Percentiles rank a stretch among this genome's conserved stretches.
Conservation (phyloP, 371 early-diverging fungal species). For the Basidiobolus heterosporus region DNA sequence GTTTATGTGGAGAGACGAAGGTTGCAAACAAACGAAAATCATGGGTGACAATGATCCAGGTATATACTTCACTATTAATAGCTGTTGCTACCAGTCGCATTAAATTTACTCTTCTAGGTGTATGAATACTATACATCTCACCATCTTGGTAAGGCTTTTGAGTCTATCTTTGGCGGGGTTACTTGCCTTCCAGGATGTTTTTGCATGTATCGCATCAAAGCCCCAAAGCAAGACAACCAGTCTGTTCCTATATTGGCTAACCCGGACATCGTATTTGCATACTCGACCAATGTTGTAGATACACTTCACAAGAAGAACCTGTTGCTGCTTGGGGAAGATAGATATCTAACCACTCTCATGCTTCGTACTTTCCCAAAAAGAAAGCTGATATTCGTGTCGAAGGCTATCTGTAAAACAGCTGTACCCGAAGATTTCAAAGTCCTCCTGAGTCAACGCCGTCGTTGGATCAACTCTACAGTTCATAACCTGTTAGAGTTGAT, state of each 20-base stretch:
- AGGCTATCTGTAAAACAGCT: slow-evolving; percentile 66
- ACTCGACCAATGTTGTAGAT: slow-evolving; percentile 77
- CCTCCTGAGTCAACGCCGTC: slow-evolving; percentile 67
- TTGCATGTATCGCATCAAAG: slow-evolving; percentile 75
- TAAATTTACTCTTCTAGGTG: slow-evolving; percentile 28
- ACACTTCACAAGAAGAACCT: slow-evolving; percentile 93
- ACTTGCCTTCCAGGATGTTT: slow-evolving; percentile 96
- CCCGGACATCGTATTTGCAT: slow-evolving; percentile 62
- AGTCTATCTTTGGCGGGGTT: slow-evolving; percentile 90
- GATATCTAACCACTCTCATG: slow-evolving; percentile 88
- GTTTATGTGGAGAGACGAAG: slow-evolving; percentile 72
- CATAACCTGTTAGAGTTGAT: slow-evolving; percentile 84
- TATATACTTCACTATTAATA: slow-evolving; percentile 10
- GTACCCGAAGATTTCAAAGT: slow-evolving; percentile 69
- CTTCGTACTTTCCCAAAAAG: slow-evolving; percentile 81
- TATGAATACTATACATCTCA: slow-evolving; percentile 96
- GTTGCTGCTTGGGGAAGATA: slow-evolving; percentile 87
- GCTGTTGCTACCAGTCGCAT: no score
- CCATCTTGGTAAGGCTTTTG: slow-evolving; percentile 88
- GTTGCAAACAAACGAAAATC: slow-evolving; percentile 54
- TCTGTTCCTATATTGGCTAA: slow-evolving; percentile 52
- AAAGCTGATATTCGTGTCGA: slow-evolving; percentile 84
- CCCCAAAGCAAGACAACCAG: slow-evolving; percentile 31
- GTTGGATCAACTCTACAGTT: slow-evolving; percentile 89
- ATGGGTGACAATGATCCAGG: slow-evolving; percentile 87